Conservation (phyloP, 495 filamentous ascomycete genomes). For the Penicillium simplicissimum region DNA sequence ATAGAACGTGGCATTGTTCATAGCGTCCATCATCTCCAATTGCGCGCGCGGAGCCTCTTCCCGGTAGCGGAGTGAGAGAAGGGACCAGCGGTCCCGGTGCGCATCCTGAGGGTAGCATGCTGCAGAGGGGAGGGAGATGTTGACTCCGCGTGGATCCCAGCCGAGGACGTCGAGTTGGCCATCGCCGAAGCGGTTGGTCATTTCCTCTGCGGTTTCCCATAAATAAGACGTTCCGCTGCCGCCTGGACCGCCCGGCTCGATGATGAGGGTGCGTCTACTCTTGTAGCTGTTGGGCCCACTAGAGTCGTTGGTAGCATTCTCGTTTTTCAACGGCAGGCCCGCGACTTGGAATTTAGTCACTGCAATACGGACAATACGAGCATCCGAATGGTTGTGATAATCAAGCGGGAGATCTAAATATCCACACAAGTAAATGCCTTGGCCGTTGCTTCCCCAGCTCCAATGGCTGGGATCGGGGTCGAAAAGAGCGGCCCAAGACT, state of each 20-base stretch:
- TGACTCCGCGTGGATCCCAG: constrained; percentile 25
- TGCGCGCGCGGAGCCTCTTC: constrained; percentile 15
- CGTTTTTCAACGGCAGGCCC: constrained; percentile 9
- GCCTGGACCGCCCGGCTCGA: constrained; percentile 22
- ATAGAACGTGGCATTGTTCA: constrained; percentile 23
- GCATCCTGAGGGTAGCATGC: constrained; percentile 18
- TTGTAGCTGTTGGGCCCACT: neutral
- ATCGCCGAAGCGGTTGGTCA: constrained; percentile 20
- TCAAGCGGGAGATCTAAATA: constrained; percentile 23
- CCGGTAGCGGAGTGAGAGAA: constrained; percentile 11
- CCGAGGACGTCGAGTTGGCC: constrained; percentile 18
- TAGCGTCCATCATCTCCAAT: constrained; percentile 18
- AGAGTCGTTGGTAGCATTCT: neutral
- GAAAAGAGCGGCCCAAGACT: constrained; percentile 22
- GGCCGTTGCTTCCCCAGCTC: constrained; percentile 16
- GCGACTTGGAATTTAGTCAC: constrained; percentile 23
- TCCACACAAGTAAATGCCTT: constrained; percentile 22
- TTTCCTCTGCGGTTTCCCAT: constrained; percentile 18
- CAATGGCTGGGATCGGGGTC: constrained; percentile 15
- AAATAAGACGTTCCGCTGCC: constrained; percentile 17
- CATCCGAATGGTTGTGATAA: constrained; percentile 20
- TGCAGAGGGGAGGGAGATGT: constrained; percentile 16
- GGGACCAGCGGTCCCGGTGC: constrained; percentile 20
- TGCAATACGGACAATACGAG: constrained; percentile 19
- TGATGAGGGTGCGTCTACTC: constrained; percentile 24